Evolutionary conservation across 176 grass and related monocot species (phyloP).

Genomic region (Luzula sylvatica): DNA sequence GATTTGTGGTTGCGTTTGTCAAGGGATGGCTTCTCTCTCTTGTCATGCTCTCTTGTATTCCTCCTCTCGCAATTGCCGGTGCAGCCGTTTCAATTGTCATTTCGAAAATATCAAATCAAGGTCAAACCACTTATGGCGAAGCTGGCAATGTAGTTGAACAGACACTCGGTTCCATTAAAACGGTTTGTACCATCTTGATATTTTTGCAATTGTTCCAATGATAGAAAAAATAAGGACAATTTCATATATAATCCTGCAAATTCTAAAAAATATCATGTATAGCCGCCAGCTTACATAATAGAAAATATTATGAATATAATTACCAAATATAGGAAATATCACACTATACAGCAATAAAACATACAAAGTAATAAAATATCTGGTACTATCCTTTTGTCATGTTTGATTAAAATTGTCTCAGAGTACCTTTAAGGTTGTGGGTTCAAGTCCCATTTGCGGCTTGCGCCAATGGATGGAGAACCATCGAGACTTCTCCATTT

Average conservation of each 20-base stretch:
- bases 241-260: background rate
- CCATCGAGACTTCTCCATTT: too few relatives aligned
- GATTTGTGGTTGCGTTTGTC: conserved; percentile 56
- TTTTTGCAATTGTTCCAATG: background rate
- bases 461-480: too few relatives aligned
- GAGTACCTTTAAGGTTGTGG: too few relatives aligned
- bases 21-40: conserved; percentile 76
- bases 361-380: too few relatives aligned
- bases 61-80: conserved; percentile 57
- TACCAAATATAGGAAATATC: too few relatives aligned
- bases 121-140: conserved; percentile 49
- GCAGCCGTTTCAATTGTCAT: conserved; percentile 46
- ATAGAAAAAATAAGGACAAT: background rate
- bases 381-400: too few relatives aligned
- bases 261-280: background rate
- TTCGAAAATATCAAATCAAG: conserved; percentile 49
- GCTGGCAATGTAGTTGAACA: conserved; percentile 70
- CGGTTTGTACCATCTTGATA: conserved; percentile 37
- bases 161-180: conserved; percentile 71
- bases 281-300: background rate
- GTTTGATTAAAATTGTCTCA: too few relatives aligned
- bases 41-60: conserved; percentile 69
- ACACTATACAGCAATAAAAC: too few relatives aligned
- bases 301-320: too few relatives aligned
- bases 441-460: too few relatives aligned